Conservation (phyloP, 1,284 basidiomycete species). For the Takashimella koratensis region DNA sequence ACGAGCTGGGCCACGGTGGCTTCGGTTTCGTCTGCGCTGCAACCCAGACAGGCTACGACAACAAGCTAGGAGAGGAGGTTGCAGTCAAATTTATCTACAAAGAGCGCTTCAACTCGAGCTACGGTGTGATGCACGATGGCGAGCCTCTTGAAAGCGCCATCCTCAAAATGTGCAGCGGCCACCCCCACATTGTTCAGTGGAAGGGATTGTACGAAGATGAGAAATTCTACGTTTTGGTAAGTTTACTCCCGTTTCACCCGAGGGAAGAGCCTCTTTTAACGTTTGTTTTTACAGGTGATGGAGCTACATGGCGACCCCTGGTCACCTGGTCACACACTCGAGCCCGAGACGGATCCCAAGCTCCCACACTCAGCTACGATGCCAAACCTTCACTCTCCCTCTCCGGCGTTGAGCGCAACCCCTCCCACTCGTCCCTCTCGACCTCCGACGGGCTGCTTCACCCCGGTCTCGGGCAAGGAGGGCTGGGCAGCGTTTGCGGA, state of each 20-base stretch:
- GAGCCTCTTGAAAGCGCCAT: constrained; percentile 74
- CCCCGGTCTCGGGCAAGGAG: background rate
- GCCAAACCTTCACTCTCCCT: constrained; percentile 4
- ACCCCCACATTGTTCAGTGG: constrained; percentile 77
- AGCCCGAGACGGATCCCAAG: constrained; percentile 3
- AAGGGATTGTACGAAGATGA: constrained; percentile 78
- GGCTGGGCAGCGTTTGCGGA: background rate
- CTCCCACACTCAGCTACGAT: background rate
- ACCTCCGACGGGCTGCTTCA: constrained; percentile 14
- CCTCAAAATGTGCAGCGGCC: constrained; percentile 66
- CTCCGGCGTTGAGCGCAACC: constrained; percentile 11
- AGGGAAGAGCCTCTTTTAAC: background rate
- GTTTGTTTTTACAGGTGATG: constrained; percentile 61
- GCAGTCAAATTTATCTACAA: constrained; percentile 93
- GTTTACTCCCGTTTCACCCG: constrained; percentile 42
- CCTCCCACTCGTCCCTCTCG: constrained; percentile 36
- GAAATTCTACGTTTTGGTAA: constrained; percentile 78
- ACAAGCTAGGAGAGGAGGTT: constrained; percentile 55
- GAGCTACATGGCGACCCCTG: constrained; percentile 88
- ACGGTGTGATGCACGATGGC: constrained; percentile 29
- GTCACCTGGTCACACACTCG: constrained; percentile 45
- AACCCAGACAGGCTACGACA: constrained; percentile 16
- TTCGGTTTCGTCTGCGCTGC: constrained; percentile 90
- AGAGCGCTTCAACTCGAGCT: constrained; percentile 66
- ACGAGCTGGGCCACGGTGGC: constrained; percentile 80